phyloP scores from a whole-genome alignment of 805 yeast genomes.

The Brettanomyces anomalus region DNA sequence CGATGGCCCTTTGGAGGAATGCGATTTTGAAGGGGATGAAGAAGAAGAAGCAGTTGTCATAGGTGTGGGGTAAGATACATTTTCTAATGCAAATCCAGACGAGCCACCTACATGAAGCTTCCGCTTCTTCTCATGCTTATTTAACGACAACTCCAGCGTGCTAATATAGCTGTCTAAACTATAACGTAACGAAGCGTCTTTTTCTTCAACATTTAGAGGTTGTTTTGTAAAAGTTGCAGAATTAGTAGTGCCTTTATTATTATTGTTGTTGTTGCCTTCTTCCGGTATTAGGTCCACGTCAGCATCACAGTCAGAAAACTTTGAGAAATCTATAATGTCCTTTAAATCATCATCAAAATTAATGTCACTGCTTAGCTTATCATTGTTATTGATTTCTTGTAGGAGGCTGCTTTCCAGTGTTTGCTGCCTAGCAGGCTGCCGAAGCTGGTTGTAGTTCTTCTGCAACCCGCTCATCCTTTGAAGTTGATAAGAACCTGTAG shows the following conservation, averaged over 20 bases:
- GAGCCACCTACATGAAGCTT: not conserved
- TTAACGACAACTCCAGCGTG: conserved; percentile 25
- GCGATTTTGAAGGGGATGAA: conserved; percentile 10
- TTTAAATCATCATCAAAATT: conserved; percentile 22
- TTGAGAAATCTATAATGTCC: conserved; percentile 21
- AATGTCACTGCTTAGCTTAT: conserved; percentile 24
- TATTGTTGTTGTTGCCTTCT: no score
- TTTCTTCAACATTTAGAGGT: no score
- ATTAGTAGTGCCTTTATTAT: no score
- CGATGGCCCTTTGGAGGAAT: conserved; percentile 2
- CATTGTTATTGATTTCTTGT: conserved; percentile 13
- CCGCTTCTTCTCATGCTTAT: conserved; percentile 14
- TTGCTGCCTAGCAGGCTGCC: conserved; percentile 4
- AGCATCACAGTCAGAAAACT: conserved; percentile 13
- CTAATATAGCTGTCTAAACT: conserved; percentile 21
- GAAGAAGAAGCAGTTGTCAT: conserved; percentile 4
- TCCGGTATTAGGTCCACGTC: no score
- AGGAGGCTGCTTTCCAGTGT: conserved; percentile 2
- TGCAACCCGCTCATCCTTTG: conserved; percentile 1
- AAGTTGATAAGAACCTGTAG: not conserved
- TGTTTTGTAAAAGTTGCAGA: no score
- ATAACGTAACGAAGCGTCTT: conserved; percentile 3
- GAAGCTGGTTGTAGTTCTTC: conserved; percentile 5
- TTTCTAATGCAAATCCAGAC: not conserved
- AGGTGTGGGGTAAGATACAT: conserved; percentile 7